Percentiles rank a stretch among this genome's conserved stretches.
These are phyloP conservation scores for Suillus bovinus DNA, from an alignment of 768 basidiomycete genomes.

Conservation along the genomic window DNA sequence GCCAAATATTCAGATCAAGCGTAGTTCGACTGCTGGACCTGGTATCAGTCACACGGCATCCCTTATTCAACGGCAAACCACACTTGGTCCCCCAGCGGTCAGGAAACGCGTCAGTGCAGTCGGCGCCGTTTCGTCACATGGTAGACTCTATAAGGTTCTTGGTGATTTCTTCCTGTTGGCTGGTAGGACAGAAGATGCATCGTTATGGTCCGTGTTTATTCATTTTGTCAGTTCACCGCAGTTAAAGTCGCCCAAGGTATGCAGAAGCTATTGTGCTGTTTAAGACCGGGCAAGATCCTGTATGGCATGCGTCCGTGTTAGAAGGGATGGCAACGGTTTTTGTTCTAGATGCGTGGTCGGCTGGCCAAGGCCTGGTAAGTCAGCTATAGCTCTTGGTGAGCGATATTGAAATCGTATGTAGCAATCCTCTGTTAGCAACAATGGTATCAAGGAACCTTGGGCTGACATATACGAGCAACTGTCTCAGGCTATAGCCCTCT, in stretches of 20 bases:
- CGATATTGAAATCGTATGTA: slow-evolving; percentile 31
- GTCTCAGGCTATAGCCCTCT: slow-evolving; percentile 59
- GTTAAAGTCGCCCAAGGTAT: slow-evolving; percentile 56
- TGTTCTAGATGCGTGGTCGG: slow-evolving; percentile 83
- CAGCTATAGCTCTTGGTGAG: slow-evolving; percentile 9
- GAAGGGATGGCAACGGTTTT: slow-evolving; percentile 84
- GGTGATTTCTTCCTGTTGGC: slow-evolving; percentile 88
- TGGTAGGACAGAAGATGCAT: slow-evolving; percentile 83
- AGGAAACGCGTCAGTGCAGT: slow-evolving; percentile 67
- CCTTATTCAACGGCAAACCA: slow-evolving; percentile 49
- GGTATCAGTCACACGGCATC: slow-evolving; percentile 20
- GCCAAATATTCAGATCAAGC: slow-evolving; percentile 43
- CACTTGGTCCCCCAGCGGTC: slow-evolving; percentile 40
- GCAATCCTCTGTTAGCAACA: slow-evolving; percentile 53
- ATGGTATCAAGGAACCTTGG: slow-evolving; percentile 64
- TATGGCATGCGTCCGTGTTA: slow-evolving; percentile 88
- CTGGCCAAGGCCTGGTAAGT: slow-evolving; percentile 70
- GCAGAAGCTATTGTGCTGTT: slow-evolving; percentile 81
- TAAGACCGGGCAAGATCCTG: slow-evolving; percentile 68
- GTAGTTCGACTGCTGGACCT: slow-evolving; percentile 53
- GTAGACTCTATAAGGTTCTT: slow-evolving; percentile 82
- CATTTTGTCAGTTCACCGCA: slow-evolving; percentile 10
- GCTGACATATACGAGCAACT: slow-evolving; percentile 73
- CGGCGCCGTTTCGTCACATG: slow-evolving; percentile 76
- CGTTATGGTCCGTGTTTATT: slow-evolving; percentile 61